Base-by-base conservation (phyloP, 768 basidiomycete species). In the Termitomyces sp. region DNA sequence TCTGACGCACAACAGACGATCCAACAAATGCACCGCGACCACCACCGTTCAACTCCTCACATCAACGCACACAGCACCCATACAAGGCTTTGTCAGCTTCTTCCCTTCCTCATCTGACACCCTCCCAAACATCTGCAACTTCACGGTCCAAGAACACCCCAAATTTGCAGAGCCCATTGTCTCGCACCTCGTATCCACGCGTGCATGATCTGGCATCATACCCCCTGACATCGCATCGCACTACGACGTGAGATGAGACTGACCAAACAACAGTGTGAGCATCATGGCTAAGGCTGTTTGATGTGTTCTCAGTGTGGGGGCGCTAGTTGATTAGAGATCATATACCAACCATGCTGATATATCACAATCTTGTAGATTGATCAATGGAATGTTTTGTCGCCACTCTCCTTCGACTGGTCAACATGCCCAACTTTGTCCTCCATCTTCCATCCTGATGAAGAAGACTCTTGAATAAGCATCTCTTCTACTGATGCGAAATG, bases 141-240 rank as follows among this genome's bases (percentile, higher is more conserved):
- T 97, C 56, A 87, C 91, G 0, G 69, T 93, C 1, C 94, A 98
- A 70, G 95, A 94, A 0, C 96, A 97, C 70, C 95, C 96, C 1
- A 95, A 98, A 67, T 97, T 91, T 72, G 86, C 82, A 18, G 73
- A 82, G 44, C 68, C 75, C 20, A 82, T 94, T 55, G 76, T 89
- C 44, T 67, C 73, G 27, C 76, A 72, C 52, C 62, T 94, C 30
- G 39, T 39, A 4, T 6, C 37, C 6, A 3, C 7, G 18, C 39
- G 18, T 2, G 16, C 39, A 8, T 6, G 65, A 18, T 67, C 69
- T 0, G 84, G 81, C 0, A 66, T 82, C 9, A 75, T 95, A 4
- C 50, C 50, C 13, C 34, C 34, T 20, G 22, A 22, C 15, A 2
- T 51, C 7, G 31, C 16, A 6, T n/a, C 30, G 11, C 30, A 49